Percentiles rank a stretch among this genome's conserved stretches.
Evolutionary conservation across 768 basidiomycete genomes (phyloP).

Genomic region (Holtermannia corniformis): DNA sequence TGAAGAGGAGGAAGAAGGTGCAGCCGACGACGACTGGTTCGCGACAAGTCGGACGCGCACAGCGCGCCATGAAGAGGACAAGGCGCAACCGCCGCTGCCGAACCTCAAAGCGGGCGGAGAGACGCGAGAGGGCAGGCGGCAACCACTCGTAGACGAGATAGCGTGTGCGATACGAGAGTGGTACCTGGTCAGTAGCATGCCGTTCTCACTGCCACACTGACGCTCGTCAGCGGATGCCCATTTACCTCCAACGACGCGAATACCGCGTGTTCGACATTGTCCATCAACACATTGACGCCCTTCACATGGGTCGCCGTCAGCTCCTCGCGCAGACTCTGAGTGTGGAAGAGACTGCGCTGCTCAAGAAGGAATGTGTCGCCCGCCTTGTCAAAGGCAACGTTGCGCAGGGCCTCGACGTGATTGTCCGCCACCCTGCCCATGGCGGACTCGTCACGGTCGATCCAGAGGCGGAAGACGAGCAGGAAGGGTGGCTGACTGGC

Average conservation of each 20-base stretch:
- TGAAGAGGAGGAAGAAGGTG: slow-evolving; percentile 53
- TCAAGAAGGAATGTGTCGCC: slow-evolving; percentile 77
- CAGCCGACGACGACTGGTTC: not conserved
- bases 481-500: slow-evolving; percentile 76
- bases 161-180: slow-evolving; percentile 93
- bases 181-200: slow-evolving; percentile 46
- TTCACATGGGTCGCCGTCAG: slow-evolving; percentile 85
- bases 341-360: slow-evolving; percentile 68
- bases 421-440: slow-evolving; percentile 89
- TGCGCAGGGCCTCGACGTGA: slow-evolving; percentile 83
- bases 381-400: slow-evolving; percentile 82
- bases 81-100: slow-evolving; percentile 50
- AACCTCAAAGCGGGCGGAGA: slow-evolving; percentile 93
- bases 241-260: slow-evolving; percentile 77
- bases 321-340: slow-evolving; percentile 78
- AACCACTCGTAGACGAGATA: slow-evolving; percentile 95
- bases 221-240: slow-evolving; percentile 54
- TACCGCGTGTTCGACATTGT: slow-evolving; percentile 82
- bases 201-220: not conserved
- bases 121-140: slow-evolving; percentile 66
- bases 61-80: slow-evolving; percentile 12
- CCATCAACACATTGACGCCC: slow-evolving; percentile 75
- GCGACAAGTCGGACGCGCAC: not conserved
- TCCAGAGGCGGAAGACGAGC: slow-evolving; percentile 65
- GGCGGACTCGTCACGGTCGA: slow-evolving; percentile 86